Evolutionary conservation across 768 basidiomycete genomes (phyloP), one percentile per base, ranked within the genome.

Genomic region (Scleroderma citrinum): DNA sequence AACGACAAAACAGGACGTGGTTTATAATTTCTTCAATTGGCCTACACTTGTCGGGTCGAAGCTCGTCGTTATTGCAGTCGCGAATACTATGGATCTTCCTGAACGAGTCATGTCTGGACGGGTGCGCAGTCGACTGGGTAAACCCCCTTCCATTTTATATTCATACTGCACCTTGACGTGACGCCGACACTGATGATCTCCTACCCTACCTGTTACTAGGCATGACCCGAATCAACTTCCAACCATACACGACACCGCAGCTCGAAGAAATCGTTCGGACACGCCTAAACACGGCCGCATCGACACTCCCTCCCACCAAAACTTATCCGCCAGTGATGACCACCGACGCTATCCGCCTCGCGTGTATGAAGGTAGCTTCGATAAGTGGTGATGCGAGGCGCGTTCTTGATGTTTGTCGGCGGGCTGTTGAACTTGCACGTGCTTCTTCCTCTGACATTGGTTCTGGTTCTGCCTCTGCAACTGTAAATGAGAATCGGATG

Each of bases 11-110:
- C 95, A 99, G 65, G 95, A 99, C 50, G 95, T 99, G 10, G 88
- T 99, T 19, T 99, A 99, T 69, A 97, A 97, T 61, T 98, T 99
- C 69, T 98, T 98, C 77, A 98, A 99, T 64, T 99, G 96, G 95
- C 96, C 96, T 2, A 95, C 93, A 3, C 73, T 96, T 44, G 76
- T 79, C 0, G 83, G 82, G 17, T 93, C 92, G 50, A 90, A 88
- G 64, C 77, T 99, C 5, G 83, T 97, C 45, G 96, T 99, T 2
- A 80, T 99, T 44, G 95, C 96, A 0, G 93, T 99, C 1, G 96
- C 96, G 7, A 99, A 98, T 63, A 93, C 95, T 26, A 95, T 96
- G 89, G 95, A 98, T 61, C 75, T 98, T 47, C 96, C 96, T 0
- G 95, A 98, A 66, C 77, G 95, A 39, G 88, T 87, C 11, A 87